Base-by-base conservation (phyloP, 192 early-diverging fungal genomes). In the Umbelopsis isabellina region DNA sequence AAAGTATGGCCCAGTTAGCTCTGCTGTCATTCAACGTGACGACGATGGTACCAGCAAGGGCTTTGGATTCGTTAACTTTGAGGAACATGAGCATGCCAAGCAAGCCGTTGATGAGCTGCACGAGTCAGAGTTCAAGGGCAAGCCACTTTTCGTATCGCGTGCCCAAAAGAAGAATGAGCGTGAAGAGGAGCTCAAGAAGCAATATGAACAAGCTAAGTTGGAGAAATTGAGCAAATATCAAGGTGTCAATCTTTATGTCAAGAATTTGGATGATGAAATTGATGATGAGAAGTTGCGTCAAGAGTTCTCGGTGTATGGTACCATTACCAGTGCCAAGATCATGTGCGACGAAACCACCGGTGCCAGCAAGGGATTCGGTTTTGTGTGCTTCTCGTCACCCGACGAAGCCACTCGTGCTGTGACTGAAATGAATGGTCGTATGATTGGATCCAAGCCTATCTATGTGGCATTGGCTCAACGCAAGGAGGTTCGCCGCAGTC, bases 141-240 rank as follows among this genome's bases (percentile, higher is more conserved):
- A 97, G 86, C 89, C 88, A 80, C 85, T 99, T 50, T 99, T 92
- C 79, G 97, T 99, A 35, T 84, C 92, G 73, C 96, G 98, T 70
- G 98, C 98, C 70, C 97, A 99, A 84, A 99, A 98, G 95, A 97
- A 98, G 88, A 79, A 84, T 33, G 98, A 99, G 86, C 93, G 98
- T 72, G 94, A 95, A 76, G 94, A 96, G 82, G 98, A 99, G 82
- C 89, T 99, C 68, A 88, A 95, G 75, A 85, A 83, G 67, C 96
- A 97, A 85, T 98, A 97, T 85, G 97, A 99, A 84, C 91, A 92
- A 78, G 88, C 94, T 72, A 90, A 94, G 79, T 84, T 91, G 82
- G 98, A 99, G 86, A 96, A 97, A 86, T 80, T 96, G 49, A 93
- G 85, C 91, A 97, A 97, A 89, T 98, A 95, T 89, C 96, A 99